Base-by-base conservation (phyloP, 768 basidiomycete genomes). In the Termitomyces sp. region DNA sequence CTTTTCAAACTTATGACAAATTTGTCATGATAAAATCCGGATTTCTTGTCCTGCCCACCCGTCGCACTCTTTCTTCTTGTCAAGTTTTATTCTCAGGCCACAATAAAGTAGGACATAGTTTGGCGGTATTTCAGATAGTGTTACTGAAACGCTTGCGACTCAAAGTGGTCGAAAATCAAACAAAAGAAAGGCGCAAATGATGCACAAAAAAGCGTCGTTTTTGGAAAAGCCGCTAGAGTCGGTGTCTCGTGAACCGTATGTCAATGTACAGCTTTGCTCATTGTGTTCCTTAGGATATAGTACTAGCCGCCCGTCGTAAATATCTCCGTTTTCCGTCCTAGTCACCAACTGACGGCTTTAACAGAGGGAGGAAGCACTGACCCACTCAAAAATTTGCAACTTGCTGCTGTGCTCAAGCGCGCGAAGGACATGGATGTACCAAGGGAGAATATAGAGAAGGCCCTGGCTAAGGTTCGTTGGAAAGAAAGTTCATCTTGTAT, bases 111-210 rank as follows among this genome's bases (percentile, higher is more conserved):
- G 47, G 66, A 39, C 20, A 41, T 41, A 7, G 34, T 18, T 27
- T 32, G 16, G 20, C 34, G 20, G 7, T 37, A 20, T 13, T 20
- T 22, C 8, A 14, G 18, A 29, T 13, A 16, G 4, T 48, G n/a
- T 34, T 18, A 27, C 46, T 63, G 13, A 44, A 27, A 12, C 2
- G 20, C 20, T 39, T 26, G 44, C 29, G 20, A 44, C 46, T 52
- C 54, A 10, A 58, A 88, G 87, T 88, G 86, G 87, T 87, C 87
- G 0, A 88, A 88, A 77, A 88, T 88, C 65, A 87, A 87, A 65
- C 79, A 85, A 55, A 81, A 76, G 65, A 89, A 89, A 64, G 87
- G 84, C 18, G 71, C 75, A n/a, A 81, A 78, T 61, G 87, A 89
- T 65, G 73, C 76, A 8, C 79, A 82, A 63, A 86, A 81, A 66